phyloP scores from a whole-genome alignment of 768 basidiomycete species.

The Tricholoma flavovirens region DNA sequence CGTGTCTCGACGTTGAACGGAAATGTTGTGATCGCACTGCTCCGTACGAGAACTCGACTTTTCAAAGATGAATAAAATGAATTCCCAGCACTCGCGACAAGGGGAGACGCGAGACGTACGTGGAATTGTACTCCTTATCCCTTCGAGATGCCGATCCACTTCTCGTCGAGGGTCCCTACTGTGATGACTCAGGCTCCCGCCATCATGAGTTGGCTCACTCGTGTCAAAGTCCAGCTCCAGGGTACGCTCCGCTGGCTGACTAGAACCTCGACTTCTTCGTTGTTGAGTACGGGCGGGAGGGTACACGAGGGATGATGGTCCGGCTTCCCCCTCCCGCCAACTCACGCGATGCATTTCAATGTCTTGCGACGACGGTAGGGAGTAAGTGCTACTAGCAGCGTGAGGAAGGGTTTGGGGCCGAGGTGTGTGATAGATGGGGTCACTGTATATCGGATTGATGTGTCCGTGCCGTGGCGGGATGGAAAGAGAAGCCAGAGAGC shows the following conservation, averaged over 20 bases:
- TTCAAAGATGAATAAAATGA: background rate
- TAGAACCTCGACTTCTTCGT: slow-evolving; percentile 14
- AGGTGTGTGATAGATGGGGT: slow-evolving; percentile 25
- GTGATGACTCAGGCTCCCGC: background rate
- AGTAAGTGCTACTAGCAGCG: slow-evolving; percentile 10
- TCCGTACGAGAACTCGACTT: background rate
- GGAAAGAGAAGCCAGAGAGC: slow-evolving; percentile 13
- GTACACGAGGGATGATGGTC: slow-evolving; percentile 34
- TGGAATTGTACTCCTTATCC: background rate
- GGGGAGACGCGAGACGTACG: background rate
- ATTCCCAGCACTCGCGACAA: background rate
- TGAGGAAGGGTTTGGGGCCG: slow-evolving; percentile 22
- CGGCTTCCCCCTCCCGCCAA: slow-evolving; percentile 38
- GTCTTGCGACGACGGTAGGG: slow-evolving; percentile 13
- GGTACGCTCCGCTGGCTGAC: slow-evolving; percentile 17
- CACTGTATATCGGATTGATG: slow-evolving; percentile 24
- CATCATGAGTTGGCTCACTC: background rate
- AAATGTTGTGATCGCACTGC: background rate
- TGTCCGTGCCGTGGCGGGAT: slow-evolving; percentile 20
- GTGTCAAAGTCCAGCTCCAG: slow-evolving; percentile 13
- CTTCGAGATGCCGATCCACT: background rate
- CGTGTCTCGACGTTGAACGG: background rate
- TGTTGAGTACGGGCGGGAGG: slow-evolving; percentile 14
- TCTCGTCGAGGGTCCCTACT: background rate
- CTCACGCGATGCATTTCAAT: slow-evolving; percentile 11